These are phyloP conservation scores for Pleurotus cornucopiae DNA, from an alignment of 768 basidiomycete species.

Conservation along the genomic window DNA sequence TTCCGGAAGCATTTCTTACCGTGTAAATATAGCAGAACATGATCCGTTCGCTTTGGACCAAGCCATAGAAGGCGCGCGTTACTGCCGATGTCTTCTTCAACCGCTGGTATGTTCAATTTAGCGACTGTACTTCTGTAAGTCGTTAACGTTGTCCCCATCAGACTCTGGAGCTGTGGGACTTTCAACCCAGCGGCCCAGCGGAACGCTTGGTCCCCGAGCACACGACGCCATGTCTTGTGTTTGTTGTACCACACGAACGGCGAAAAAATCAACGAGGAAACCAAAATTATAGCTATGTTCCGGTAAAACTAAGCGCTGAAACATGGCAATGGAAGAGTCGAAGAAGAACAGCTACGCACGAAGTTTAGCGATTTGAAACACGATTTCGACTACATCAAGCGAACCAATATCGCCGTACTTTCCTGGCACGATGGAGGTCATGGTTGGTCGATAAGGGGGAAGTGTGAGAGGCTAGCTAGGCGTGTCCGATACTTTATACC, in stretches of 20 bases:
- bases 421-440: background rate
- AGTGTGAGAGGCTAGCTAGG: too few relatives aligned
- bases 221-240: constrained; percentile 7
- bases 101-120: constrained; percentile 1
- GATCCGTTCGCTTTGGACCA: constrained; percentile 18
- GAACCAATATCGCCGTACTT: background rate
- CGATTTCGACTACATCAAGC: background rate
- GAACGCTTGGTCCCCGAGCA: constrained; percentile 3
- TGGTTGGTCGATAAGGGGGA: background rate
- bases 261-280: background rate
- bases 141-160: constrained; percentile 9
- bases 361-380: background rate
- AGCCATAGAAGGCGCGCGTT: constrained; percentile 18
- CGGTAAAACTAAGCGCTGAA: background rate
- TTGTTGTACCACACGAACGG: constrained; percentile 5
- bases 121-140: constrained; percentile 10
- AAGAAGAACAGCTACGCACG: background rate
- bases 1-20: constrained; percentile 9
- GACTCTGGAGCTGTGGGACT: constrained; percentile 10
- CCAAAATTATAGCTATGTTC: background rate
- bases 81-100: constrained; percentile 15
- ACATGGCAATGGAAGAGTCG: too few relatives aligned
- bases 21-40: constrained; percentile 16
- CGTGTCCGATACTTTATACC: too few relatives aligned
- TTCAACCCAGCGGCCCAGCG: background rate